These are phyloP conservation scores for Irpex rosettiformis DNA, from an alignment of 1,284 basidiomycete genomes.

Conservation along the genomic window DNA sequence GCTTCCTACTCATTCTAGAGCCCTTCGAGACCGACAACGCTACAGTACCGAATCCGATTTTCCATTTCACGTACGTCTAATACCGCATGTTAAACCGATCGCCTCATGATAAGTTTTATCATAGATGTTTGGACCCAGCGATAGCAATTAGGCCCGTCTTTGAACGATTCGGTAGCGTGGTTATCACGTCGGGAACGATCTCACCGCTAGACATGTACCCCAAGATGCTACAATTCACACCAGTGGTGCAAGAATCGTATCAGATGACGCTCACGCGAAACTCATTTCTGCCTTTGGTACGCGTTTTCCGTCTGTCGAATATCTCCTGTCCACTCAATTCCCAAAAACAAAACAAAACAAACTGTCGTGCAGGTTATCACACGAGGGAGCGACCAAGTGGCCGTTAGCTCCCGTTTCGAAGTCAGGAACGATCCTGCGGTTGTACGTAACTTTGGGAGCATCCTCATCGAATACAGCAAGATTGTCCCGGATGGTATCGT, in stretches of 20 bases:
- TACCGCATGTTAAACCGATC: background rate
- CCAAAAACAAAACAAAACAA: background rate
- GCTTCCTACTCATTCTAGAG: conserved; percentile 95
- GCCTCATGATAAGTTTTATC: background rate
- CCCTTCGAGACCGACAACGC: conserved; percentile 99
- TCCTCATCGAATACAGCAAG: conserved; percentile 97
- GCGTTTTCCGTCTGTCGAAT: conserved; percentile 25
- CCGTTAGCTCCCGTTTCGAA: conserved; percentile 98
- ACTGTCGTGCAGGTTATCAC: conserved; percentile 78
- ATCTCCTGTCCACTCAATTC: background rate
- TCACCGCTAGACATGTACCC: conserved; percentile 99
- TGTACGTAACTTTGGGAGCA: conserved; percentile 97
- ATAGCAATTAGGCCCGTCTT: conserved; percentile 98
- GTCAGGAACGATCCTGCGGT: conserved; percentile 99
- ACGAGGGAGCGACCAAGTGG: conserved; percentile 96
- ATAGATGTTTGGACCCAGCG: conserved; percentile 93
- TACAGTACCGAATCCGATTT: conserved; percentile 98
- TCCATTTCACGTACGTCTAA: conserved; percentile 86
- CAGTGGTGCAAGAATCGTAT: conserved; percentile 96
- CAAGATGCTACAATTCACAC: conserved; percentile 98
- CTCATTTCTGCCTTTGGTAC: conserved; percentile 93
- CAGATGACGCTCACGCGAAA: conserved; percentile 98
- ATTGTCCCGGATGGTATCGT: conserved; percentile 99
- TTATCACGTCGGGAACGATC: conserved; percentile 98
- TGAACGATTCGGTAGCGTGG: conserved; percentile 96